Evolutionary conservation across 2,329 filamentous ascomycete genomes (phyloP), one percentile per base, ranked within the genome.

Genomic region (Fusarium odoratissimum): DNA sequence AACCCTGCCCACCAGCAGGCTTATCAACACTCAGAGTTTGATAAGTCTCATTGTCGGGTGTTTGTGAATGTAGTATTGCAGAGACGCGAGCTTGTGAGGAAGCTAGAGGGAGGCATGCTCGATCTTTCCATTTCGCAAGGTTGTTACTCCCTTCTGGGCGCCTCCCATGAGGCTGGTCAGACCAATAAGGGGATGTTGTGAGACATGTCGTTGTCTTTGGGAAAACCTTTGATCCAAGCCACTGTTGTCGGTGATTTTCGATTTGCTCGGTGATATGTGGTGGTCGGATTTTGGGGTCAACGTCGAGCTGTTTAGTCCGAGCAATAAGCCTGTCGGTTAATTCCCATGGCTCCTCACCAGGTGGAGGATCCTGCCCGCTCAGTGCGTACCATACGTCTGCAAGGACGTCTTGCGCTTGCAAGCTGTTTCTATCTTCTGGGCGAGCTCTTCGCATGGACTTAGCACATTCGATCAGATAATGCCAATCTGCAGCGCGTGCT

Each of bases 261-360:
- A 48, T 21, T 46, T 56, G 60, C 41, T 46, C 48, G 44, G 54
- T 33, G 48, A 59, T 58, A n/a, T 57, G 51, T 31, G 75, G 68
- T 31, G 73, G 63, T 38, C 41, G 60, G 52, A 70, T 71, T 40
- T 69, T 60, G 10, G 75, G 54, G 45, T 79, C 73, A 28, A 51
- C 60, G 61, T 79, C 77, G 14, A 81, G 71, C 28, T 69, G 69
- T 69, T 76, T 78, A 16, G 79, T 80, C 42, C 72, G 68, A 30
- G 74, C 67, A 56, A 83, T 82, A 25, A 82, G 71, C 31, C 79
- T 76, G 60, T 84, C 82, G 8, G 82, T 84, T 51, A 79, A 71
- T 33, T 67, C 75, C 82, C 82, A 84, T 8, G 78, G 74, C 23
- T 69, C 58, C 11, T 60, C 19, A 21, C 31, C 14, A 40, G 63